These are phyloP conservation scores for Psilocybe mexicana DNA, from an alignment of 1,284 basidiomycete species.

Conservation along the genomic window DNA sequence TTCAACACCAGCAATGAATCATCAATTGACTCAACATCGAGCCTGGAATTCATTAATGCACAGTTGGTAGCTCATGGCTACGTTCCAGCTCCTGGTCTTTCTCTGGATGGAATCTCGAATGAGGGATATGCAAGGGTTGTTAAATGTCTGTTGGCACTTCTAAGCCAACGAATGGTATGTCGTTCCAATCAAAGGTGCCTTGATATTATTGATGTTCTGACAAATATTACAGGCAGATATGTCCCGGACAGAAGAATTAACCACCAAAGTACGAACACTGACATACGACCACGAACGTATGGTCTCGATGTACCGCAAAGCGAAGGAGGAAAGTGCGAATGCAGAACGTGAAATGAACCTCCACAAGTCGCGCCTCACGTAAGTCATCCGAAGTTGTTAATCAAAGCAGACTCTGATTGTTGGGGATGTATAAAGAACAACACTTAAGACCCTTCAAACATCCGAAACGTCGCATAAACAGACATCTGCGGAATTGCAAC, in stretches of 20 bases:
- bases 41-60: constrained; percentile 71
- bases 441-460: constrained; percentile 53
- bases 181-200: background rate
- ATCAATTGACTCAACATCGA: constrained; percentile 46
- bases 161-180: constrained; percentile 79
- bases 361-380: constrained; percentile 72
- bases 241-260: constrained; percentile 73
- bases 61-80: constrained; percentile 84
- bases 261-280: constrained; percentile 74
- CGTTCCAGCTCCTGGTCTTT: constrained; percentile 59
- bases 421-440: constrained; percentile 40
- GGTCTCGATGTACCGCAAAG: constrained; percentile 57
- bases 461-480: constrained; percentile 69
- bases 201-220: constrained; percentile 10
- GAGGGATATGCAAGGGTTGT: constrained; percentile 66
- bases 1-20: constrained; percentile 45
- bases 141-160: constrained; percentile 77
- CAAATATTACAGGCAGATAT: constrained; percentile 75
- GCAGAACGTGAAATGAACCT: constrained; percentile 75
- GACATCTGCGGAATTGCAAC: constrained; percentile 66
- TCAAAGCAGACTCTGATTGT: background rate
- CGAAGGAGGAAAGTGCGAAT: constrained; percentile 59
- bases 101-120: constrained; percentile 59
- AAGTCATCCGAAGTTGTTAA: constrained; percentile 30
- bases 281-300: constrained; percentile 85